Percentiles rank a stretch among this genome's conserved stretches.
phyloP scores from a whole-genome alignment of 1,139 yeast species.

The Lodderomyces beijingensis region DNA sequence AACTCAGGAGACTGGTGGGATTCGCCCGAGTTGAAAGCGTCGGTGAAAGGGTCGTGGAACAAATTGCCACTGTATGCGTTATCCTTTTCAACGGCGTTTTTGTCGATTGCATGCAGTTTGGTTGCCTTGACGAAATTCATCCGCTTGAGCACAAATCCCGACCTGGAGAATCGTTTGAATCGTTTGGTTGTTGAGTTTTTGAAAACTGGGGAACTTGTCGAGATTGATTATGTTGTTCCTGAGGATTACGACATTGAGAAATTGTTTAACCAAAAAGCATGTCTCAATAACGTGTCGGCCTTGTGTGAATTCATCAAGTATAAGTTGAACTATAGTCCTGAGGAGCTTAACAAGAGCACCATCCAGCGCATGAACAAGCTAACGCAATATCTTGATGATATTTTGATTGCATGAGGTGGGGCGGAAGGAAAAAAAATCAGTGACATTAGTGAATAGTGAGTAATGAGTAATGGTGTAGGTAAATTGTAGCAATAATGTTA shows the following conservation, averaged over 20 bases:
- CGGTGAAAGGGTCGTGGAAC: slow-evolving; percentile 34
- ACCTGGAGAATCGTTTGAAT: slow-evolving; percentile 1
- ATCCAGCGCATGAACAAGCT: slow-evolving; percentile 18
- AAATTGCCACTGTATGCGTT: slow-evolving; percentile 32
- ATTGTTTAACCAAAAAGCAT: slow-evolving; percentile 12
- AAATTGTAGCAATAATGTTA: no score
- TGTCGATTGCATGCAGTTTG: slow-evolving; percentile 27
- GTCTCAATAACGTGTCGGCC: slow-evolving; percentile 15
- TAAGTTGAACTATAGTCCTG: slow-evolving; percentile 15
- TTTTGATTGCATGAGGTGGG: no score
- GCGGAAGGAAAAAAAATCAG: no score
- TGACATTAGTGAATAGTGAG: no score
- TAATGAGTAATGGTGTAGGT: no score
- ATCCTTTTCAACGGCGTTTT: slow-evolving; percentile 20
- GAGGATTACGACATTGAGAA: slow-evolving; percentile 6
- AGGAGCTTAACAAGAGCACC: slow-evolving; percentile 14
- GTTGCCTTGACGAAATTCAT: slow-evolving; percentile 22
- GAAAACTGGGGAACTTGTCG: slow-evolving; percentile 6
- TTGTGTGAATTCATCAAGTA: slow-evolving; percentile 18
- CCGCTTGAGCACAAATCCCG: slow-evolving; percentile 12
- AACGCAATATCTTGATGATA: slow-evolving; percentile 18
- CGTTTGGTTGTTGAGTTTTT: slow-evolving; percentile 10
- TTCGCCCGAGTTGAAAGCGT: slow-evolving; percentile 17
- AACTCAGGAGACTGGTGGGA: slow-evolving; percentile 21
- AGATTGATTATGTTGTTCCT: slow-evolving; percentile 6